Evolutionary conservation across 495 filamentous ascomycete species (phyloP), one percentile per base, ranked within the genome.

Genomic region (Penicillium roqueforti): DNA sequence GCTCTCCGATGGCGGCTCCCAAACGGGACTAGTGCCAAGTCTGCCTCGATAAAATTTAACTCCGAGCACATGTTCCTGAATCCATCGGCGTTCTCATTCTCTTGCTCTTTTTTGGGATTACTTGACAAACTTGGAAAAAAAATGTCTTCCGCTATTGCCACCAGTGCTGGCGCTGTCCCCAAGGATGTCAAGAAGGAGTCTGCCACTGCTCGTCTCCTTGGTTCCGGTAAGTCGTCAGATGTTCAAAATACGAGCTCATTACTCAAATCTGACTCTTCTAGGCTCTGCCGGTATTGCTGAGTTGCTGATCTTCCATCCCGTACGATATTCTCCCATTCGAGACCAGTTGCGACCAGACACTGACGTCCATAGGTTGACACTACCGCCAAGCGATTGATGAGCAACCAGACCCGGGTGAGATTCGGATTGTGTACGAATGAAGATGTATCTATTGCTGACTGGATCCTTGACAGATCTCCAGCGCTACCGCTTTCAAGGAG

Each of bases 331-430:
- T 14, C 22, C 39, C 28, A 36, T 14, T 25, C 18, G 3, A 44
- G 31, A 55, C 1, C 20, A 5, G 13, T 51, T 20, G 19, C 14
- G 28, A 26, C 26, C 14, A 16, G 41, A 39, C 40, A 59, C 68
- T 74, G 55, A 75, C 20, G 3, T 31, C 16, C 43, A 62, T 67
- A 93, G 89, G 90, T 99, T 72, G 93, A 99, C 71, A 99, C 93
- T 38, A 96, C 90, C 53, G 91, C 93, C 43, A 99, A 99, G 79
- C 89, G 93, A 42, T 84, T 99, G 74, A 99, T 99, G 93, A 96
- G 91, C 85, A 97, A 99, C 71, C 87, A 96, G 66, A 82, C 81
- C 60, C 83, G 79, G 73, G 88, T 90, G 62, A 68, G 73, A 53
- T 47, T 42, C 38, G 38, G 52, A 51, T 38, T 34, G 40, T 26